phyloP scores from a whole-genome alignment of 2,329 filamentous ascomycete genomes.

The Penicillium sclerotigenum region DNA sequence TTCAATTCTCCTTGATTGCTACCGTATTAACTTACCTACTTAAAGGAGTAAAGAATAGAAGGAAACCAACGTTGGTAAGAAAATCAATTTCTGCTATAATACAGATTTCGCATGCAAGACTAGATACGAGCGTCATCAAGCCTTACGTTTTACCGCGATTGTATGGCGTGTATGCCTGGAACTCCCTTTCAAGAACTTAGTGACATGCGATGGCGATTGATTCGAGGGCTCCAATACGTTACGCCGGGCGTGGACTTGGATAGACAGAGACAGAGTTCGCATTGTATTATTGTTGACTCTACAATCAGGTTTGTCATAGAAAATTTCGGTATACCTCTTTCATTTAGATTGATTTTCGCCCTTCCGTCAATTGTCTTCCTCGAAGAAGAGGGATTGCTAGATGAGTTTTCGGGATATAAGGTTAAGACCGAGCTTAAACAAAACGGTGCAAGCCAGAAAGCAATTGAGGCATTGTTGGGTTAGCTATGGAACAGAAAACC shows the following conservation, averaged over 20 bases:
- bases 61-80: background rate
- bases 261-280: background rate
- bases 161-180: background rate
- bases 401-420: background rate
- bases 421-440: background rate
- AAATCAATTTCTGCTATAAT: background rate
- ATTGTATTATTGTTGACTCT: background rate
- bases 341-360: background rate
- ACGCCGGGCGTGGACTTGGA: background rate
- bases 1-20: too few relatives aligned
- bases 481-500: background rate
- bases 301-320: background rate
- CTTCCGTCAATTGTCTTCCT: background rate
- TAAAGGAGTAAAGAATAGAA: too few relatives aligned
- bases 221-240: background rate
- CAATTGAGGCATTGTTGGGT: background rate
- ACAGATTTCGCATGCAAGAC: background rate
- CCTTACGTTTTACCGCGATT: background rate
- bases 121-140: background rate
- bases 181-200: background rate
- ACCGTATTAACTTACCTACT: too few relatives aligned
- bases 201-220: background rate
- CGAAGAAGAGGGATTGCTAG: background rate
- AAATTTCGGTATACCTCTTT: background rate
- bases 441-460: background rate